These are phyloP conservation scores for Helianthus tuberosus DNA, from an alignment of 129 eudicot species.

Conservation along the genomic window DNA sequence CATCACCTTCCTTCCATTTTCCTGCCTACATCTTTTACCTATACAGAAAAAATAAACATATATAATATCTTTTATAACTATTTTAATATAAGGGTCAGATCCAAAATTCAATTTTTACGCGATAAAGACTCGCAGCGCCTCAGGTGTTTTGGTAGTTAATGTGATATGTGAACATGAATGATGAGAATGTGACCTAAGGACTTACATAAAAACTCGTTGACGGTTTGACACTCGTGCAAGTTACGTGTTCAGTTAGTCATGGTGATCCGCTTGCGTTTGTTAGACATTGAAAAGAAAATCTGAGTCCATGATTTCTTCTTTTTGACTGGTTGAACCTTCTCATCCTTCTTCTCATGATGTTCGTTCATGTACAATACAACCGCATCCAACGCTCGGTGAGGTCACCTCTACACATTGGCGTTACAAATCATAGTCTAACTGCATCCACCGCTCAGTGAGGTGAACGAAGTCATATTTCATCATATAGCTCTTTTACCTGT, in stretches of 20 bases:
- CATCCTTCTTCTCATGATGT: constrained; percentile 62
- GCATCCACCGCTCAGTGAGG: too few relatives aligned
- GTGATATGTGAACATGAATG: not conserved
- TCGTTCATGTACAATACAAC: constrained; percentile 80
- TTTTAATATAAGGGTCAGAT: constrained; percentile 1
- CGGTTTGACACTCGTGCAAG: constrained; percentile 25
- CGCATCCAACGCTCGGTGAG: too few relatives aligned
- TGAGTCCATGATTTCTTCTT: constrained; percentile 92
- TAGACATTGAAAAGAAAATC: constrained; percentile 61
- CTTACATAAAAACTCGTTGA: constrained; percentile 25
- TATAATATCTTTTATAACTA: constrained; percentile 3
- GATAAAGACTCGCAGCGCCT: not conserved
- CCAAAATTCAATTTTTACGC: constrained; percentile 5
- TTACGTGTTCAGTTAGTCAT: constrained; percentile 49
- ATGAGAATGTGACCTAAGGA: constrained; percentile 7
- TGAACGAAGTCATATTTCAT: too few relatives aligned
- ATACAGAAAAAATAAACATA: not conserved
- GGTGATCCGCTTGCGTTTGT: constrained; percentile 72
- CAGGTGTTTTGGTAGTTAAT: not conserved
- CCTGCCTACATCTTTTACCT: constrained; percentile 28
- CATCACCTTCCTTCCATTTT: constrained; percentile 37
- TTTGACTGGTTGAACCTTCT: constrained; percentile 70
- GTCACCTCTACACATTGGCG: too few relatives aligned
- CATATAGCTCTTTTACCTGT: too few relatives aligned
- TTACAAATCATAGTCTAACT: too few relatives aligned